Percentiles rank a stretch among this genome's conserved stretches.
Evolutionary conservation across 2,329 filamentous ascomycete genomes (phyloP).

Genomic region (Nannizzia gypsea): DNA sequence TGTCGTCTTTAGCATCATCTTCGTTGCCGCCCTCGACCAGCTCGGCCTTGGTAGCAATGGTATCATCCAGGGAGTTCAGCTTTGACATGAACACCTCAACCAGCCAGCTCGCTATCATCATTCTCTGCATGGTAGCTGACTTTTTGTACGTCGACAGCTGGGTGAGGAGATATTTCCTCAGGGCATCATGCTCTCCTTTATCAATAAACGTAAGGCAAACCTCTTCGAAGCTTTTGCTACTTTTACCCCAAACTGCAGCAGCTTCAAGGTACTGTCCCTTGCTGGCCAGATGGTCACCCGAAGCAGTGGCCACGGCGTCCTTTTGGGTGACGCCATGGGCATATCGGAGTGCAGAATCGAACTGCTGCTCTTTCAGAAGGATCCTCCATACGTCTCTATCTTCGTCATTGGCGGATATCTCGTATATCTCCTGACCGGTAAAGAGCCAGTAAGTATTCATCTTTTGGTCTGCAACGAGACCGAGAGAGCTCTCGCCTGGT

Average conservation of each 20-base stretch:
- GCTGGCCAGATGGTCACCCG: constrained; percentile 72
- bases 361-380: constrained; percentile 74
- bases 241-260: constrained; percentile 81
- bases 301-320: constrained; percentile 82
- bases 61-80: constrained; percentile 86
- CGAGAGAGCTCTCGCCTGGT: constrained; percentile 65
- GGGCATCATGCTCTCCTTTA: constrained; percentile 74
- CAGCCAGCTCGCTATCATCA: constrained; percentile 92
- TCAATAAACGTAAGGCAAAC: constrained; percentile 87
- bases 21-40: constrained; percentile 59
- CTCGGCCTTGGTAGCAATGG: constrained; percentile 79
- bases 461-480: constrained; percentile 75
- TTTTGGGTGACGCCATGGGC: constrained; percentile 70
- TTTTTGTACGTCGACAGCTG: constrained; percentile 77
- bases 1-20: constrained; percentile 58
- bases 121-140: constrained; percentile 75
- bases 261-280: constrained; percentile 78
- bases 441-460: constrained; percentile 98
- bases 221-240: constrained; percentile 93
- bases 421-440: constrained; percentile 80
- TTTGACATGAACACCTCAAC: constrained; percentile 96
- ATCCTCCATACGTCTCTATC: constrained; percentile 91
- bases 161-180: constrained; percentile 77
- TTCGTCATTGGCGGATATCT: constrained; percentile 83
- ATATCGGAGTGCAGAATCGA: constrained; percentile 76